Base-by-base conservation (phyloP, 345 rosid species). In the Garcia nutans region DNA sequence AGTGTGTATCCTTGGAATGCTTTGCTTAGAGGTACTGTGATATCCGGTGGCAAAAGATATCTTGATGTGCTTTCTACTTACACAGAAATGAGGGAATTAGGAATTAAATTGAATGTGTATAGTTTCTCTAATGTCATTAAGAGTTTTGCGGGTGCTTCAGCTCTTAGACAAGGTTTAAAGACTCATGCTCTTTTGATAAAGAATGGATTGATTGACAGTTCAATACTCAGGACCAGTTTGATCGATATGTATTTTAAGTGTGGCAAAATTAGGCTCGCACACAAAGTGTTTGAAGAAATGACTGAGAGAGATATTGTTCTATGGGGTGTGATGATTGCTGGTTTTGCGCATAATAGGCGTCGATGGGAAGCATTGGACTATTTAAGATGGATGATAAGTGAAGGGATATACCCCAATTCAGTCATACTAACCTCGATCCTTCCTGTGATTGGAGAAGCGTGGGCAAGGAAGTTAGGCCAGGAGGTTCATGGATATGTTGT, bases 241-340 rank as follows among this genome's bases (percentile, higher is more conserved):
- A 82, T 91, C 47, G 97, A 92, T 58, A 73, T 94, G 90, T 92
- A 92, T 63, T 92, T 84, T 26, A 92, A 92, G 71, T 90, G 99
- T 76, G 97, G 97, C 8, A 91, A 86, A 81, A 78, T 90, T 47
- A 87, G 72, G 85, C 87, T 90, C 33, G 97, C 97, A 0, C 68
- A 75, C 55, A 71, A 77, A 3, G 66, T 92, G 68, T 92, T 95
- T 74, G 96, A 91, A 67, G 97, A 95, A 74, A 83, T 85, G 37
- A 73, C 23, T n/a, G 92, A 86, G 20, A 87, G 88, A 63, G 97
- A 92, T 80, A 66, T 89, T 44, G 93, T 91, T 23, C 74, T 81
- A n/a, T 92, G 97, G 97, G 97, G 99, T 15, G 87, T 93, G 0
- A 88, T 92, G 97, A 87, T 95, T 77, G 85, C 97, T 0, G 97